Evolutionary conservation across 805 yeast genomes (phyloP).

Genomic region (Myxozyma udenii): DNA sequence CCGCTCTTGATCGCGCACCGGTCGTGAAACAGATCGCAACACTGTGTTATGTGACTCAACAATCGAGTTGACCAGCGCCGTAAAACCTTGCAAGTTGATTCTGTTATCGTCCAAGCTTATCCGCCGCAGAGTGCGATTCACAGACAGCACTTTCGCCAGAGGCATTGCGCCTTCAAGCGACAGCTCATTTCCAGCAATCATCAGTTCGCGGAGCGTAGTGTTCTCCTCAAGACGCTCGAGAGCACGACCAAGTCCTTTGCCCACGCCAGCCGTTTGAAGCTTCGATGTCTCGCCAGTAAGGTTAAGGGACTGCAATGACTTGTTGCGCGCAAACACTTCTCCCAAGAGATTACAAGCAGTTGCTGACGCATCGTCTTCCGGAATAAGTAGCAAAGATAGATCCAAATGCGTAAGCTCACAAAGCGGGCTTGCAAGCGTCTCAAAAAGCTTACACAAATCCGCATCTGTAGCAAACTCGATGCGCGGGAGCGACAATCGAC

Average conservation of each 20-base stretch:
- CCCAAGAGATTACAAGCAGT: conserved; percentile 30
- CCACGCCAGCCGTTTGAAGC: conserved; percentile 32
- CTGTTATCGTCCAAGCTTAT: conserved; percentile 30
- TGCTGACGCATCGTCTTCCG: conserved; percentile 31
- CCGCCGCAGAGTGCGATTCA: conserved; percentile 24
- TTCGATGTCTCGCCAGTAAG: conserved; percentile 33
- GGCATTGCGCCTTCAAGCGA: conserved; percentile 32
- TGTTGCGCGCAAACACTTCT: conserved; percentile 29
- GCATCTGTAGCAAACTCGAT: conserved; percentile 28
- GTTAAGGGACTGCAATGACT: conserved; percentile 21
- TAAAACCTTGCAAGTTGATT: conserved; percentile 30
- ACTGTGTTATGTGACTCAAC: conserved; percentile 13
- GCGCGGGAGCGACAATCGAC: conserved; percentile 28
- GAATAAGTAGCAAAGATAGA: conserved; percentile 29
- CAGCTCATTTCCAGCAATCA: conserved; percentile 30
- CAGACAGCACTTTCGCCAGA: conserved; percentile 28
- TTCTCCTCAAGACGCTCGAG: conserved; percentile 24
- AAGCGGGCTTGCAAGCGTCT: conserved; percentile 16
- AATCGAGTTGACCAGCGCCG: conserved; percentile 24
- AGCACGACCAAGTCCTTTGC: conserved; percentile 30
- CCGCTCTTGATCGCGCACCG: conserved; percentile 14
- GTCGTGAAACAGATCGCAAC: conserved; percentile 11
- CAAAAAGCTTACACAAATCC: conserved; percentile 21
- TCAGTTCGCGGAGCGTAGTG: conserved; percentile 19
- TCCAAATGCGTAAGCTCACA: conserved; percentile 29